Evolutionary conservation across 2,329 filamentous ascomycete species (phyloP).

Genomic region (Triangularia setosa): DNA sequence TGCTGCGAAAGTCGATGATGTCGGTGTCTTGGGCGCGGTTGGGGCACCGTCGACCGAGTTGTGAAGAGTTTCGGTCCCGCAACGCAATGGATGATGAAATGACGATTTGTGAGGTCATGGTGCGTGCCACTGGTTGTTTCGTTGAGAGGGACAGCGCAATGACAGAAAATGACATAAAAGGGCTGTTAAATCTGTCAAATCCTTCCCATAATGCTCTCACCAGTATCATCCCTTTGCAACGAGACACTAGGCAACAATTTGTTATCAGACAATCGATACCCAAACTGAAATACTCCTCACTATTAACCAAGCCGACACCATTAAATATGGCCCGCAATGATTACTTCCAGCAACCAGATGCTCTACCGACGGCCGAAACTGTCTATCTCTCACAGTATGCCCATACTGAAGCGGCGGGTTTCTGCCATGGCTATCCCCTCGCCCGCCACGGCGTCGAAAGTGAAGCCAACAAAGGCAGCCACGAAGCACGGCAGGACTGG

Average conservation of each 20-base stretch:
- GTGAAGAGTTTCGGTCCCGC: not conserved
- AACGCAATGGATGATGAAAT: not conserved
- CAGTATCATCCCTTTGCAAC: too few relatives aligned
- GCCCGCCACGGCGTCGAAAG: slow-evolving; percentile 5
- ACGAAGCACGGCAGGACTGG: slow-evolving; percentile 11
- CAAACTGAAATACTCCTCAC: not conserved
- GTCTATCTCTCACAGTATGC: not conserved
- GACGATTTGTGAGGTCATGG: not conserved
- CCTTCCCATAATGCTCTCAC: not conserved
- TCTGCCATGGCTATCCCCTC: slow-evolving; percentile 8
- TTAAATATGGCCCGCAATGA: not conserved
- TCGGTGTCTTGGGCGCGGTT: not conserved
- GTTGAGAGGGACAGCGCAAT: not conserved
- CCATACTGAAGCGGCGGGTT: not conserved
- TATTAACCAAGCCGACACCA: not conserved
- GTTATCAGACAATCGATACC: not conserved
- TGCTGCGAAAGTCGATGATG: not conserved
- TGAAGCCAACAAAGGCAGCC: slow-evolving; percentile 8
- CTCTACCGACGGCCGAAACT: not conserved
- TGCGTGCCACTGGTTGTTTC: not conserved
- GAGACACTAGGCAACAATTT: too few relatives aligned
- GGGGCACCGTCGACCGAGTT: not conserved
- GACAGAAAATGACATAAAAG: not conserved
- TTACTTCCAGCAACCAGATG: not conserved
- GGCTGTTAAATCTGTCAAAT: not conserved